phyloP scores from a whole-genome alignment of 441 rosid genomes.

The Populus hybrid region DNA sequence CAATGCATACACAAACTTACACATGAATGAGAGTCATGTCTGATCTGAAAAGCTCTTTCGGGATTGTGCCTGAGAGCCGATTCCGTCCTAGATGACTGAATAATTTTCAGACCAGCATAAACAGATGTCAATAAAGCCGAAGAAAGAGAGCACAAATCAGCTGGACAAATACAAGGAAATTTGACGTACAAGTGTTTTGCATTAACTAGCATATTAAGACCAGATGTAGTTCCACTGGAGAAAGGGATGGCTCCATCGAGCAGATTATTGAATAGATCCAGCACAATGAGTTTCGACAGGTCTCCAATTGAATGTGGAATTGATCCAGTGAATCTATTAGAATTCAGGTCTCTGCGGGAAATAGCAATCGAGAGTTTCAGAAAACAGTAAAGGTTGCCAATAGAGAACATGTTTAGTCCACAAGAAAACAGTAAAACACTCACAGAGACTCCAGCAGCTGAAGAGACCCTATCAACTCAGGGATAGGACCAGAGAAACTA shows the following conservation, averaged over 20 bases:
- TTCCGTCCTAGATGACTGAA: slow-evolving; percentile 69
- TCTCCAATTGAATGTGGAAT: slow-evolving; percentile 72
- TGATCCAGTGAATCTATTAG: slow-evolving; percentile 56
- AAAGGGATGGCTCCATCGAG: slow-evolving; percentile 68
- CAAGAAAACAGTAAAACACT: slow-evolving; percentile 17
- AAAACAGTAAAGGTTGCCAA: too few relatives aligned
- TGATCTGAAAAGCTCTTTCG: slow-evolving; percentile 54
- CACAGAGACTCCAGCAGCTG: slow-evolving; percentile 49
- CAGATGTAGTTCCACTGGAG: slow-evolving; percentile 53
- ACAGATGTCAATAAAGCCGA: neutral
- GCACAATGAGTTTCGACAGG: slow-evolving; percentile 54
- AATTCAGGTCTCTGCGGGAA: slow-evolving; percentile 60
- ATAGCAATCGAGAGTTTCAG: neutral
- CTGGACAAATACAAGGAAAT: neutral
- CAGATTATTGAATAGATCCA: slow-evolving; percentile 74
- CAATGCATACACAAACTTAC: slow-evolving; percentile 37
- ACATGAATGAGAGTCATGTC: slow-evolving; percentile 54
- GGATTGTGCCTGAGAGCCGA: slow-evolving; percentile 53
- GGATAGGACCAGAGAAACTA: slow-evolving; percentile 65
- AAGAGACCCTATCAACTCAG: slow-evolving; percentile 59
- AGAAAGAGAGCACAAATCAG: neutral
- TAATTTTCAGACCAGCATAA: neutral
- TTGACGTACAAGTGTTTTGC: slow-evolving; percentile 65
- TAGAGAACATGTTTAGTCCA: neutral
- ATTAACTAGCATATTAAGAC: slow-evolving; percentile 63